Evolutionary conservation across 2,329 filamentous ascomycete species (phyloP).

Genomic region (Sodiomyces alkalinus): DNA sequence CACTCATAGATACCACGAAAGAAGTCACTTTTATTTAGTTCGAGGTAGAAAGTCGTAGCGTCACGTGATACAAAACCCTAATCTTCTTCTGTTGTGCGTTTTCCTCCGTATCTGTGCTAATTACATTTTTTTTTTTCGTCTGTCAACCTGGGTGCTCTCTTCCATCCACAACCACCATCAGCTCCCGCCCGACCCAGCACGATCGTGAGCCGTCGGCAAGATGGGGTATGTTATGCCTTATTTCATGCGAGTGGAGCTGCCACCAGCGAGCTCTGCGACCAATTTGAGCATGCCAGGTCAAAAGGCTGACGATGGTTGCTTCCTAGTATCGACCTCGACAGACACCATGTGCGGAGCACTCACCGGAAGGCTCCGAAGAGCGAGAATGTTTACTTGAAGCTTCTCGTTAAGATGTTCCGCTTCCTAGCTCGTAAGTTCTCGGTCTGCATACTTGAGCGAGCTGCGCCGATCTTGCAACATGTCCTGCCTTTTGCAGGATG

Average conservation of each 20-base stretch:
- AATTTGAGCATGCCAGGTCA: constrained; percentile 44
- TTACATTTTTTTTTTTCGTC: constrained; percentile 1
- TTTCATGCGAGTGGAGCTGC: constrained; percentile 17
- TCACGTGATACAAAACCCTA: no score
- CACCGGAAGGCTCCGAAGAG: constrained; percentile 95
- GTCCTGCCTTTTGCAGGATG: not conserved
- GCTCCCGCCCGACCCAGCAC: constrained; percentile 11
- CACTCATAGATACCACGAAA: no score
- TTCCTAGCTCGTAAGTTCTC: constrained; percentile 83
- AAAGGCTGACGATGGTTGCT: constrained; percentile 45
- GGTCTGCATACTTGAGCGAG: no score
- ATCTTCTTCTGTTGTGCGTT: no score
- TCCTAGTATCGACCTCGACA: constrained; percentile 54
- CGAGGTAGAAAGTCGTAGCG: no score
- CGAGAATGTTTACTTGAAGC: constrained; percentile 94
- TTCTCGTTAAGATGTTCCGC: constrained; percentile 96
- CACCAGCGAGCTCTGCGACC: not conserved
- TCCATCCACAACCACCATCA: constrained; percentile 18
- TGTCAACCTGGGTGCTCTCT: constrained; percentile 3
- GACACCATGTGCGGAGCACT: constrained; percentile 52
- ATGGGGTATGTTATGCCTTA: constrained; percentile 44
- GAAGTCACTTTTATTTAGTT: no score
- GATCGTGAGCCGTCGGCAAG: constrained; percentile 34
- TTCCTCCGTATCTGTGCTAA: constrained; percentile 2
- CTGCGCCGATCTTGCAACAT: no score